These are phyloP conservation scores for Amanita molliuscula DNA, from an alignment of 768 basidiomycete species.

Conservation along the genomic window DNA sequence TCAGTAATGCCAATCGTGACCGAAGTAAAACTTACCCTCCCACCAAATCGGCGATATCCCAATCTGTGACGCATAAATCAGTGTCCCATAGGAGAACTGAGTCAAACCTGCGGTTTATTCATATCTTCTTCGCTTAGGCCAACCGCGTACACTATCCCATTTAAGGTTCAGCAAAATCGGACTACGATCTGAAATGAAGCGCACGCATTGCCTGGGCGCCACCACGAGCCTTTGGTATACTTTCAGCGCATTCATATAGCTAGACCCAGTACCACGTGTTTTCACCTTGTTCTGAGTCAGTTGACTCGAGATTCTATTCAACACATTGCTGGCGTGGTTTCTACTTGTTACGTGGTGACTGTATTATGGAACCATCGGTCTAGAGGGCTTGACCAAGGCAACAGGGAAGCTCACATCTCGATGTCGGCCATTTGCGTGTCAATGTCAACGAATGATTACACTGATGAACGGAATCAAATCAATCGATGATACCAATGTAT, in stretches of 20 bases:
- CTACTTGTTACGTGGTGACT: conserved; percentile 1
- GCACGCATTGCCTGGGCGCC: conserved; percentile 82
- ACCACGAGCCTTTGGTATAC: conserved; percentile 28
- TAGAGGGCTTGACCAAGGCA: background rate
- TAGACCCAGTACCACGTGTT: background rate
- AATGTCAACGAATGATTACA: background rate
- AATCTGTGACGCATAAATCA: conserved; percentile 35
- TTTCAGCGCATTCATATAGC: background rate
- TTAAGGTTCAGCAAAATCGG: background rate
- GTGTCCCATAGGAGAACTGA: background rate
- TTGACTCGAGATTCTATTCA: conserved; percentile 69
- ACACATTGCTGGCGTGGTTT: conserved; percentile 15
- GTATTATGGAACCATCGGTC: background rate
- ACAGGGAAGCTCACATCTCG: conserved; percentile 12
- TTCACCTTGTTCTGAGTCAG: conserved; percentile 72
- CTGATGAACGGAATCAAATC: background rate
- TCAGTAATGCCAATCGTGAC: conserved; percentile 3
- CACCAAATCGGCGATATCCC: conserved; percentile 89
- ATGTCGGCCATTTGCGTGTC: background rate
- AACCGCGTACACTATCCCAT: conserved; percentile 57
- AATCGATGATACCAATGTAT: background rate
- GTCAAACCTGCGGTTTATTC: conserved; percentile 67
- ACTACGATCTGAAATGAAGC: conserved; percentile 13
- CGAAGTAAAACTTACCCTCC: conserved; percentile 50
- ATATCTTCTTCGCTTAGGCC: conserved; percentile 74